Evolutionary conservation across 108 stramenopile genomes (phyloP).

Genomic region (Cyclotella sp.): DNA sequence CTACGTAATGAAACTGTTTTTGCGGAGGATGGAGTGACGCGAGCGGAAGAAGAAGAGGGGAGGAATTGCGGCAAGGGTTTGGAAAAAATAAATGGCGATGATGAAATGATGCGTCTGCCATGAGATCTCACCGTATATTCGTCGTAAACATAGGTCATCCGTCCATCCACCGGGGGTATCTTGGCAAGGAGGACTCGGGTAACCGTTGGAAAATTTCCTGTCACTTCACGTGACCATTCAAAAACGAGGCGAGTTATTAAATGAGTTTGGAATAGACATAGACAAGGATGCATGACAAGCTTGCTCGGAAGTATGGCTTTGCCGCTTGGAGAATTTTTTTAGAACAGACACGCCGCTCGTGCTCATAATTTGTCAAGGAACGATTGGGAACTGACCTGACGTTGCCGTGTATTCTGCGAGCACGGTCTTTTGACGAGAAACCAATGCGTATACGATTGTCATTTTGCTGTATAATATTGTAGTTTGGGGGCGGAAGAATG

Average conservation of each 20-base stretch:
- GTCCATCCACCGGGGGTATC: constrained; percentile 89
- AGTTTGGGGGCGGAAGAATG: too few species aligned
- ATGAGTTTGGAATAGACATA: background rate
- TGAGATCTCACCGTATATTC: constrained; percentile 50
- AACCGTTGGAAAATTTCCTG: constrained; percentile 98
- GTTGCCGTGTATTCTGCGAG: constrained; percentile 95
- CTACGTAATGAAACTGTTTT: constrained; percentile 91
- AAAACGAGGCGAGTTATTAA: constrained; percentile 1
- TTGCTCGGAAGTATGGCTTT: background rate
- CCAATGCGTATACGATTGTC: constrained; percentile 94
- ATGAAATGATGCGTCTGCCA: too few species aligned
- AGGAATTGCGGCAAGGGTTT: background rate
- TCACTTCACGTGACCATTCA: constrained; percentile 55
- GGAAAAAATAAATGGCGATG: constrained; percentile 1
- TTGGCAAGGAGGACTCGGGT: constrained; percentile 95
- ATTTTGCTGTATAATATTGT: constrained; percentile 24
- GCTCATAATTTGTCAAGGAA: background rate
- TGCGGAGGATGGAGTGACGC: background rate
- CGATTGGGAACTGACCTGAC: constrained; percentile 65
- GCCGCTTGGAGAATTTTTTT: background rate
- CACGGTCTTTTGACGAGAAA: constrained; percentile 96
- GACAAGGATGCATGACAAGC: background rate
- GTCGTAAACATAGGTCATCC: constrained; percentile 85
- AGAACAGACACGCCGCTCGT: background rate
- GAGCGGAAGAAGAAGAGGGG: background rate